Conservation (phyloP, 352 stramenopile genomes). For the Phytophthora meadii region DNA sequence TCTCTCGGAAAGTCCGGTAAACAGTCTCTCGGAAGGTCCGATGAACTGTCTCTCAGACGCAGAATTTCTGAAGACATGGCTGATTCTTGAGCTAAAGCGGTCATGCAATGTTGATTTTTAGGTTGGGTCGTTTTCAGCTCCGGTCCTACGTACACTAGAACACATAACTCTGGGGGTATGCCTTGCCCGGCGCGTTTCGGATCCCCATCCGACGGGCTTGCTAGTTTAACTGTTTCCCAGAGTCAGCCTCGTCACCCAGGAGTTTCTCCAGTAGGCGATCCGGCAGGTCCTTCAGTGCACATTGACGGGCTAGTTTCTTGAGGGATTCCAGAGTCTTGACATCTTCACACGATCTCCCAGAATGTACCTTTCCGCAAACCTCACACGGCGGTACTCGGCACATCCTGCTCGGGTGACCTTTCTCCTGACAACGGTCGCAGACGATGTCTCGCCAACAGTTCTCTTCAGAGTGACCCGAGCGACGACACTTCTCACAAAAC, state of each 20-base stretch:
- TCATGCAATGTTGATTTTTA: slow-evolving; percentile 17
- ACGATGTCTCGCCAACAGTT: background rate
- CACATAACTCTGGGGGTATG: slow-evolving; percentile 13
- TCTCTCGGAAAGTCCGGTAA: too few relatives aligned
- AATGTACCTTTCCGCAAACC: background rate
- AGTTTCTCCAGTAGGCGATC: background rate
- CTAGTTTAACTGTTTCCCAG: slow-evolving; percentile 24
- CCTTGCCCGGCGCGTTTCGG: slow-evolving; percentile 17
- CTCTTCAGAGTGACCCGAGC: background rate
- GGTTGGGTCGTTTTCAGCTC: background rate
- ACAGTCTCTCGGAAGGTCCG: background rate
- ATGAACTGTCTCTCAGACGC: background rate
- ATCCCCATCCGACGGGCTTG: slow-evolving; percentile 19
- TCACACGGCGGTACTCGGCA: background rate
- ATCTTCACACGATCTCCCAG: background rate
- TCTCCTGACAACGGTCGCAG: background rate
- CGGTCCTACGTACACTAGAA: slow-evolving; percentile 23
- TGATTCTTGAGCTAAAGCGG: slow-evolving; percentile 8
- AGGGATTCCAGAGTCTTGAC: background rate
- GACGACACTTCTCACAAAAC: background rate
- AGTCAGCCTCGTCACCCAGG: background rate
- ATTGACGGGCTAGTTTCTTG: background rate
- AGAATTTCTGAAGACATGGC: background rate
- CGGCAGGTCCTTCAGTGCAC: background rate
- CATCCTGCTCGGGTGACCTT: background rate